Evolutionary conservation across 306 rosid genomes (phyloP), one percentile per base, ranked within the genome.

Genomic region (Vachellia collinsii): DNA sequence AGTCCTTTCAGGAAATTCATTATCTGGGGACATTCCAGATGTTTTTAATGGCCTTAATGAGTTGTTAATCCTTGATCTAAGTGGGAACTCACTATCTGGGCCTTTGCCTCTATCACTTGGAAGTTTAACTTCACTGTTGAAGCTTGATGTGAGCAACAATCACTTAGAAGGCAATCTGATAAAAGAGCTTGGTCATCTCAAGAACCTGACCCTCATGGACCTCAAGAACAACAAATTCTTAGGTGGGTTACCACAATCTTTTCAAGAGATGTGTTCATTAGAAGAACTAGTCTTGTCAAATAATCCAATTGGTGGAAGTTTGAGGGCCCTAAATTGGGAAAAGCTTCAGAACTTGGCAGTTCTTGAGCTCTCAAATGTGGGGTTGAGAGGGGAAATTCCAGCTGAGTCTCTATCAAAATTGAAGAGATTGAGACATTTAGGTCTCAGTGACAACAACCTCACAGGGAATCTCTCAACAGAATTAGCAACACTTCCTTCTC

Each of bases 141-240:
- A 96, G 88, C 89, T 96, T 80, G 98, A 96, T 79, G 25, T 92
- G 50, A 92, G 98, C 88, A 83, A 83, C 86, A 96, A 96, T 72
- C 38, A 25, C 10, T 23, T 96, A 17, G 86, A 84, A 85, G 97
- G 99, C 16, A 81, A 61, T 70, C 77, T 90, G 48, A 83, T 81
- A 10, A 63, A 34, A 43, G 92, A 83, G 43, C 80, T 91, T 62
- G 85, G 82, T 25, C 34, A 71, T 54, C 86, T 96, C 54, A 86
- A 87, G 83, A 81, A 81, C 38, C 41, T 96, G 78, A 96, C 93
- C 48, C 97, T 96, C 10, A 34, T 96, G 93, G 99, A 96, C 83
- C 86, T 96, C 0, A 88, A 91, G 77, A 88, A 80, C 74, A 96
- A 96, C 89, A 89, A 77, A 51, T 87, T 96, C 25, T 79, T 87